These are phyloP conservation scores for Aspergillus sparsus DNA, from an alignment of 495 filamentous ascomycete genomes.

Conservation along the genomic window DNA sequence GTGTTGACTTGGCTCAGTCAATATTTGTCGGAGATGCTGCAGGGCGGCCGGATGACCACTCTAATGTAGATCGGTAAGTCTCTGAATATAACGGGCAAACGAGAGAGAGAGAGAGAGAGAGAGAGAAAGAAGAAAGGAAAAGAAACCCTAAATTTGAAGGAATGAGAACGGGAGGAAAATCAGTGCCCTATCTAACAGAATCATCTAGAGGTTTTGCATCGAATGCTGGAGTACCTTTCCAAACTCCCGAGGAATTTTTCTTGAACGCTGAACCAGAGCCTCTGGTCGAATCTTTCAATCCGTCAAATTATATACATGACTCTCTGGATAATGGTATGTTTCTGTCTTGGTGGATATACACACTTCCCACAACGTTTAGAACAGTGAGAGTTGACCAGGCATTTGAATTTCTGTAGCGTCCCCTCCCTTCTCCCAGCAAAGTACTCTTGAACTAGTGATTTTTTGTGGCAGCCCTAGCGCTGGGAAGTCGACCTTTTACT, in stretches of 20 bases:
- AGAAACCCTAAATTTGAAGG: background rate
- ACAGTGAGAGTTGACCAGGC: background rate
- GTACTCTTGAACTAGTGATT: constrained; percentile 72
- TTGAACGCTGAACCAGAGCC: constrained; percentile 61
- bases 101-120: too few relatives aligned
- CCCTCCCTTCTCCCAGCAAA: constrained; percentile 59
- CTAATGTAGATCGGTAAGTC: constrained; percentile 73
- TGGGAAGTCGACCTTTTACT: constrained; percentile 91
- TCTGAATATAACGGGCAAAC: too few relatives aligned
- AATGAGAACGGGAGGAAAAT: background rate
- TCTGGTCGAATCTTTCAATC: constrained; percentile 69
- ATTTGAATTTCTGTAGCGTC: constrained; percentile 13
- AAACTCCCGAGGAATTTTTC: constrained; percentile 92
- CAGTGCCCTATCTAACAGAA: background rate
- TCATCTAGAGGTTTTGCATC: constrained; percentile 64
- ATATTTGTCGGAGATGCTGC: constrained; percentile 93
- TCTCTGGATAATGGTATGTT: constrained; percentile 36
- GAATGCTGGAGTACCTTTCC: constrained; percentile 77
- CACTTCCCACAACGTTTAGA: background rate
- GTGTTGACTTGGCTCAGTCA: constrained; percentile 65
- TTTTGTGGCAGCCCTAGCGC: constrained; percentile 86
- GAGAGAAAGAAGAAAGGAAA: too few relatives aligned
- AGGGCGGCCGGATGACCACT: constrained; percentile 64
- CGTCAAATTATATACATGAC: constrained; percentile 51
- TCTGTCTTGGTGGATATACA: constrained; percentile 11